phyloP scores from a whole-genome alignment of 192 early-diverging fungal genomes.

The Entrophospora sp. region DNA sequence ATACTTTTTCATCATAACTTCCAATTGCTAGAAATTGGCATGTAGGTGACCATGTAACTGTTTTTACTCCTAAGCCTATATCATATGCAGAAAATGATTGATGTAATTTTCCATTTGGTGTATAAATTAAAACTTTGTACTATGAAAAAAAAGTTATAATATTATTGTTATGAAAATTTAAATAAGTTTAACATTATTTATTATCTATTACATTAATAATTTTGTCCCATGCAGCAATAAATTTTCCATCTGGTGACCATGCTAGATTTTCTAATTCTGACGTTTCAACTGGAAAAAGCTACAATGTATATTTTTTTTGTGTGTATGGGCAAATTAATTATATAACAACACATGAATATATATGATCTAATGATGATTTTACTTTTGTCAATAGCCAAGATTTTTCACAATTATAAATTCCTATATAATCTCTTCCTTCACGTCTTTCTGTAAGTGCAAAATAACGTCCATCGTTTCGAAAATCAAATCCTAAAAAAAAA shows the following conservation, averaged over 20 bases:
- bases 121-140: conserved; percentile 66
- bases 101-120: conserved; percentile 50
- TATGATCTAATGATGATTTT: neutral
- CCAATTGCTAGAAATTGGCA: conserved; percentile 72
- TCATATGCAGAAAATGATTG: conserved; percentile 39
- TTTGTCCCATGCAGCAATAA: conserved; percentile 69
- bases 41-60: conserved; percentile 62
- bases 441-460: conserved; percentile 48
- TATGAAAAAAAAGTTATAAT: conserved; percentile 23
- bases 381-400: conserved; percentile 59
- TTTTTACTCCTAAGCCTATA: conserved; percentile 72
- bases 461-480: conserved; percentile 55
- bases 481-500: conserved; percentile 31
- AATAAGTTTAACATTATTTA: neutral
- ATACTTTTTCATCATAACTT: conserved; percentile 79
- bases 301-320: neutral
- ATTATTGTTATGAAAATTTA: conserved; percentile 2
- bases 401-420: conserved; percentile 52
- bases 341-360: neutral
- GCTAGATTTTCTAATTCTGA: conserved; percentile 62
- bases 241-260: conserved; percentile 82
- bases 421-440: conserved; percentile 56
- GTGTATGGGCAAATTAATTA: neutral
- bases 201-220: conserved; percentile 48
- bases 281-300: conserved; percentile 65